These are phyloP conservation scores for Tylopilus sp. DNA, from an alignment of 768 basidiomycete genomes.

Conservation along the genomic window DNA sequence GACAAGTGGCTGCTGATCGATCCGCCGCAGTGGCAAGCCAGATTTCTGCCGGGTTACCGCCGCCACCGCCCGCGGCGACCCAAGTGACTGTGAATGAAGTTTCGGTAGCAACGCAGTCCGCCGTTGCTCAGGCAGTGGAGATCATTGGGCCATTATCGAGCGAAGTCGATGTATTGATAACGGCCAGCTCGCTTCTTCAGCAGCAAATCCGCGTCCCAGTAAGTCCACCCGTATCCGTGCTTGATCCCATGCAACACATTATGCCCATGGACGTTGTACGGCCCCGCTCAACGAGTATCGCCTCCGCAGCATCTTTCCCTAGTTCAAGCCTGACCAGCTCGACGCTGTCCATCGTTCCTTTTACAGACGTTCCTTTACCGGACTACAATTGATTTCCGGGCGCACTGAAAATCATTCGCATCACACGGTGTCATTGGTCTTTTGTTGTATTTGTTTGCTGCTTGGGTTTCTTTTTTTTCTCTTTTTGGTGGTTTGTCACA, in stretches of 20 bases:
- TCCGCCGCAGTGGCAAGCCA: constrained; percentile 41
- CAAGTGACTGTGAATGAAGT: constrained; percentile 56
- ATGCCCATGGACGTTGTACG: constrained; percentile 30
- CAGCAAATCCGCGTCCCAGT: constrained; percentile 37
- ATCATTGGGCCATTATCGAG: constrained; percentile 68
- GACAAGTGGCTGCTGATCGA: constrained; percentile 52
- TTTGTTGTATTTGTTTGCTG: constrained; percentile 21
- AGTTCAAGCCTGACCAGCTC: constrained; percentile 17
- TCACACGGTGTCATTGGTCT: constrained; percentile 27
- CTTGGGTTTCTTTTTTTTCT: constrained; percentile 18
- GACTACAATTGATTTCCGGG: constrained; percentile 25
- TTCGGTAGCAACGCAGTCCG: constrained; percentile 64
- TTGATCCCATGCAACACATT: constrained; percentile 26
- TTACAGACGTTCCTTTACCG: constrained; percentile 25
- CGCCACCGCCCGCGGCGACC: constrained; percentile 27
- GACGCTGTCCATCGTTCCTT: constrained; percentile 17
- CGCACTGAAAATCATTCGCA: constrained; percentile 1
- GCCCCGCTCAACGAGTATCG: constrained; percentile 35
- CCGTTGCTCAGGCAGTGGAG: constrained; percentile 80
- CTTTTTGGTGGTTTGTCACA: constrained; percentile 26
- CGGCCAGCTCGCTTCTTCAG: constrained; percentile 53
- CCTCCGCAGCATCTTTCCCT: constrained; percentile 24
- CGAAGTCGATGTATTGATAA: constrained; percentile 78
- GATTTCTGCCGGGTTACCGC: constrained; percentile 38
- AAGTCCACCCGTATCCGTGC: constrained; percentile 22